Conservation (phyloP, 208 protist genomes). For the Trypanosoma platydactyli region DNA sequence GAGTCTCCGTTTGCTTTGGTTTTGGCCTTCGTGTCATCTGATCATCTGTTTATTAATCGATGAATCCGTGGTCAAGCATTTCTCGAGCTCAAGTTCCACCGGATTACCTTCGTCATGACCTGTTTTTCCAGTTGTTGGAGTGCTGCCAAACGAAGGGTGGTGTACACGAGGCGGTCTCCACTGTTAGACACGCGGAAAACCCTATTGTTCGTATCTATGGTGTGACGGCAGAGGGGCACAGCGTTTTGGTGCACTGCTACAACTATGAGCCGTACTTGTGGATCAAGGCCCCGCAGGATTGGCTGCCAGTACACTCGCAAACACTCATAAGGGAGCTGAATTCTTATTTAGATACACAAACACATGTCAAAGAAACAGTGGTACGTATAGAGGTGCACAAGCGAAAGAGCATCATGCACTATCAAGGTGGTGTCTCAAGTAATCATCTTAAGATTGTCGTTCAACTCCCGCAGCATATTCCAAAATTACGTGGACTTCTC, state of each 20-base stretch:
- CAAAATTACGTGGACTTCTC: constrained; percentile 79
- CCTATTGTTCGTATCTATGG: constrained; percentile 94
- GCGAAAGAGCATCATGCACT: constrained; percentile 82
- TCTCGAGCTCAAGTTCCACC: constrained; percentile 31
- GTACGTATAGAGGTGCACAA: constrained; percentile 81
- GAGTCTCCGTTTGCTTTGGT: too few relatives aligned
- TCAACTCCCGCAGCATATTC: constrained; percentile 90
- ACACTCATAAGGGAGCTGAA: constrained; percentile 81
- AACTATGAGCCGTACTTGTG: constrained; percentile 97
- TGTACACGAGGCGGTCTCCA: constrained; percentile 63
- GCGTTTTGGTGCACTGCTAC: constrained; percentile 92
- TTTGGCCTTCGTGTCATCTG: too few relatives aligned
- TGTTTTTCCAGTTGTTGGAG: constrained; percentile 85
- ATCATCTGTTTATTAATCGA: background rate
- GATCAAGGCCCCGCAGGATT: constrained; percentile 85
- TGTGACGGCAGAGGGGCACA: constrained; percentile 90
- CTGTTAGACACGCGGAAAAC: constrained; percentile 66
- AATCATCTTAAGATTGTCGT: constrained; percentile 87
- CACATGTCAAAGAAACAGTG: constrained; percentile 60
- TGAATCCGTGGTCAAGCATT: constrained; percentile 40
- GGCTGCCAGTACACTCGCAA: constrained; percentile 71
- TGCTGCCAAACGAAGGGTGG: constrained; percentile 85
- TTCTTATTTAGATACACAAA: constrained; percentile 57
- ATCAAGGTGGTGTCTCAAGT: constrained; percentile 42
- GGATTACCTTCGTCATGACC: constrained; percentile 54